Conservation (phyloP, 192 early-diverging fungal species). For the Gaertneriomyces semiglobifer region DNA sequence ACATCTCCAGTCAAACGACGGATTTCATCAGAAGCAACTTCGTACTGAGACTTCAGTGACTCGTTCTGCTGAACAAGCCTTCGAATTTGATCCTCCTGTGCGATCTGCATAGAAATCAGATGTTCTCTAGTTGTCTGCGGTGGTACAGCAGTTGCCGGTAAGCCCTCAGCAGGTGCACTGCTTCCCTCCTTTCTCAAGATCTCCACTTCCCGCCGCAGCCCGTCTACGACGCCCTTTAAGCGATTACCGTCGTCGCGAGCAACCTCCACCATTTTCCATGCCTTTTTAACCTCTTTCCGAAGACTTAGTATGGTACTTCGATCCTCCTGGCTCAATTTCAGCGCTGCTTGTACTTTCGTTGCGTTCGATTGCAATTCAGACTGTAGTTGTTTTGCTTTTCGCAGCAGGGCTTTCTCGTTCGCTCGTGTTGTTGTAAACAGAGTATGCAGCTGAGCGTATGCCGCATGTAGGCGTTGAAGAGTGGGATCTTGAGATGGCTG, state of each 20-base stretch:
- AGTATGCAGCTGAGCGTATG: constrained; percentile 52
- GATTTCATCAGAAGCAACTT: too few relatives aligned
- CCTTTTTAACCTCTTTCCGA: constrained; percentile 54
- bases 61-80: constrained; percentile 23
- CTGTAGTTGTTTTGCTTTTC: constrained; percentile 48
- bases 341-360: constrained; percentile 49
- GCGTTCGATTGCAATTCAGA: constrained; percentile 45
- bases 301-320: constrained; percentile 40
- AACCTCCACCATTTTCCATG: constrained; percentile 56
- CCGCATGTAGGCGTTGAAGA: constrained; percentile 30
- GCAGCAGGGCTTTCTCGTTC: constrained; percentile 45
- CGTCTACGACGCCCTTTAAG: constrained; percentile 42
- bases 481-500: constrained; percentile 23
- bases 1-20: too few relatives aligned
- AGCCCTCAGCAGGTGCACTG: constrained; percentile 1
- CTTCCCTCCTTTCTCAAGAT: constrained; percentile 17
- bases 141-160: background rate
- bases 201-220: constrained; percentile 45
- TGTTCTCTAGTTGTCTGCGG: constrained; percentile 24
- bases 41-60: too few relatives aligned
- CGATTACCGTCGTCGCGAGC: constrained; percentile 43
- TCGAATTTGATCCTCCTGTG: constrained; percentile 42
- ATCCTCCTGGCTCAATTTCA: constrained; percentile 48
- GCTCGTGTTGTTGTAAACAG: constrained; percentile 48
- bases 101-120: constrained; percentile 44